Conservation (phyloP, 495 filamentous ascomycete species). For the Annulohypoxylon maeteangense region DNA sequence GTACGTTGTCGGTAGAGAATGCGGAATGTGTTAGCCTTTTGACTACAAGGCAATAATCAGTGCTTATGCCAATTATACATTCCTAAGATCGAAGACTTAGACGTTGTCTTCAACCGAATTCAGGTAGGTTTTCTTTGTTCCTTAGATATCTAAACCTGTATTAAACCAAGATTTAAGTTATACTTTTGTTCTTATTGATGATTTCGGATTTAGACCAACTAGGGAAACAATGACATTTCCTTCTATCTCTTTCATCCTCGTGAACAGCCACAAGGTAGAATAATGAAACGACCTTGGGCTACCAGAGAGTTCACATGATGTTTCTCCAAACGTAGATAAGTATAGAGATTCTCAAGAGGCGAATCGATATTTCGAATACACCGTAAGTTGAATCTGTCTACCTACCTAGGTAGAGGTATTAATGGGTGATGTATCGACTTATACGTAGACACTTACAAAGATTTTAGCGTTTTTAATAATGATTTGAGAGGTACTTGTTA, state of each 20-base stretch:
- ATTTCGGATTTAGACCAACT: not conserved
- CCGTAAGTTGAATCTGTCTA: no score
- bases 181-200: conserved; percentile 24
- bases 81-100: not conserved
- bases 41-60: conserved; percentile 3
- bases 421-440: no score
- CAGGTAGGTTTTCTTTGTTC: conserved; percentile 27
- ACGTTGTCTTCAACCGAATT: conserved; percentile 15
- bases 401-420: no score
- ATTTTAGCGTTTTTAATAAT: no score
- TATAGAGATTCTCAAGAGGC: no score
- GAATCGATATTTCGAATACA: no score
- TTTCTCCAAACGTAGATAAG: not conserved
- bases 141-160: not conserved
- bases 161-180: not conserved
- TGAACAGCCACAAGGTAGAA: not conserved
- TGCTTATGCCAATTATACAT: conserved; percentile 5
- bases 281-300: not conserved
- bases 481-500: no score
- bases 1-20: not conserved
- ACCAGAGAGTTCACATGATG: not conserved
- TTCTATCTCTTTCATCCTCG: not conserved
- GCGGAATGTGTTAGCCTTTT: conserved; percentile 24
- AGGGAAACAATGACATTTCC: not conserved
- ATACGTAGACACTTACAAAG: no score